Conservation (phyloP, 2,329 filamentous ascomycete genomes). For the Periconia macrospinosa region DNA sequence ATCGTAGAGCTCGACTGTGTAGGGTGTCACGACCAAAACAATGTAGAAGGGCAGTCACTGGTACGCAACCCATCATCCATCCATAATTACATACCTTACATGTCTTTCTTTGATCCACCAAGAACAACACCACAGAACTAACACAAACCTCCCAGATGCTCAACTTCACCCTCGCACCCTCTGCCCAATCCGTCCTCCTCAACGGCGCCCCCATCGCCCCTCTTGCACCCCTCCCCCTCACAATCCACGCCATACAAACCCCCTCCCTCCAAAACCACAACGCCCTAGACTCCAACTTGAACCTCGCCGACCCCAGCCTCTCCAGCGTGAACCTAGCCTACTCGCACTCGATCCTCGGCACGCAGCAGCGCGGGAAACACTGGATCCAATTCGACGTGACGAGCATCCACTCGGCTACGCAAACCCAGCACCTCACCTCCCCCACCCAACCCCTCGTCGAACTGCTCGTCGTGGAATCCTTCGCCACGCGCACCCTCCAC, state of each 20-base stretch:
- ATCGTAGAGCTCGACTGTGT: slow-evolving; percentile 32
- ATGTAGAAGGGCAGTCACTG: slow-evolving; percentile 24
- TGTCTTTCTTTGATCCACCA: background rate
- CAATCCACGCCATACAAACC: slow-evolving; percentile 25
- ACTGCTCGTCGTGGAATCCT: too few relatives aligned
- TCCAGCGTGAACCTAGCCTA: slow-evolving; percentile 25
- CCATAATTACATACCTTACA: background rate
- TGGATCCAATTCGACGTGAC: slow-evolving; percentile 36
- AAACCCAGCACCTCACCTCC: background rate
- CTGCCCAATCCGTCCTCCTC: slow-evolving; percentile 16
- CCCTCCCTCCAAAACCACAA: slow-evolving; percentile 16
- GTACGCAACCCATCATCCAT: slow-evolving; percentile 14
- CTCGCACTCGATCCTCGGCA: slow-evolving; percentile 24
- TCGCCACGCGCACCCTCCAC: too few relatives aligned
- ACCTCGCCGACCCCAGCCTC: slow-evolving; percentile 16
- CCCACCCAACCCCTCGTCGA: too few relatives aligned
- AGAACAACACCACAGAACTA: background rate
- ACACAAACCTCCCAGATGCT: slow-evolving; percentile 18
- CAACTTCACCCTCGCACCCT: slow-evolving; percentile 21
- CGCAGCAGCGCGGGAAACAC: slow-evolving; percentile 11
- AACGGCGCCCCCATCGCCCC: slow-evolving; percentile 26
- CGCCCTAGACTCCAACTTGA: slow-evolving; percentile 13
- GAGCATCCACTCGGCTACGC: slow-evolving; percentile 13
- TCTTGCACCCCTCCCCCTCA: slow-evolving; percentile 23
- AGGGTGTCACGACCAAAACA: slow-evolving; percentile 24